Conservation (phyloP, 2,329 filamentous ascomycete genomes). For the Nigrospora sphaerica region DNA sequence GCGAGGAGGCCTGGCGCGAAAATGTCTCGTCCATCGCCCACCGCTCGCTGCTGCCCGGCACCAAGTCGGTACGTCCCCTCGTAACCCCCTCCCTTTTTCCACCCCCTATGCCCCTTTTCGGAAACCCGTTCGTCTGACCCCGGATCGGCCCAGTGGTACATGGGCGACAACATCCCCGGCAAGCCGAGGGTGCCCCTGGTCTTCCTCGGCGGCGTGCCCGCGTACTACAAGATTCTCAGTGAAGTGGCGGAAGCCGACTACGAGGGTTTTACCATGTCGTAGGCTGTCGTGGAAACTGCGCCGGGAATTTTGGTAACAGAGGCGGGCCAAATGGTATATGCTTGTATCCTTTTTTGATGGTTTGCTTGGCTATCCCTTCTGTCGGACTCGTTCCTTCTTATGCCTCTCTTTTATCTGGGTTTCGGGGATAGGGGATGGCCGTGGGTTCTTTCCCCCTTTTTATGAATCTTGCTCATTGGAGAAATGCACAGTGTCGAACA, state of each 20-base stretch:
- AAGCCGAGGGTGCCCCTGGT: conserved; percentile 27
- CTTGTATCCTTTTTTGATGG: no score
- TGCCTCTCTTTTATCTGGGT: no score
- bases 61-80: conserved; percentile 17
- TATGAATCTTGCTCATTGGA: no score
- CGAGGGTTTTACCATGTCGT: not conserved
- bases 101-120: no score
- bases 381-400: no score
- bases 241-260: not conserved
- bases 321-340: no score
- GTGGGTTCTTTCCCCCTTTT: no score
- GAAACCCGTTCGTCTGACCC: not conserved
- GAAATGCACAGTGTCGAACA: no score
- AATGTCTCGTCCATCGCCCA: conserved; percentile 18
- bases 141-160: conserved; percentile 18
- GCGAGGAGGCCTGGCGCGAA: conserved; percentile 23
- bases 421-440: no score
- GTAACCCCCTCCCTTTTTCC: not conserved
- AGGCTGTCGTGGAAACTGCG: no score
- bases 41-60: conserved; percentile 19
- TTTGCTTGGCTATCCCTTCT: no score
- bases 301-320: no score
- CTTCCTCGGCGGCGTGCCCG: conserved; percentile 17
- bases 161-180: conserved; percentile 32
- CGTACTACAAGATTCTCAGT: conserved; percentile 5